Evolutionary conservation across 441 rosid genomes (phyloP).

Genomic region (Brassica balearica): DNA sequence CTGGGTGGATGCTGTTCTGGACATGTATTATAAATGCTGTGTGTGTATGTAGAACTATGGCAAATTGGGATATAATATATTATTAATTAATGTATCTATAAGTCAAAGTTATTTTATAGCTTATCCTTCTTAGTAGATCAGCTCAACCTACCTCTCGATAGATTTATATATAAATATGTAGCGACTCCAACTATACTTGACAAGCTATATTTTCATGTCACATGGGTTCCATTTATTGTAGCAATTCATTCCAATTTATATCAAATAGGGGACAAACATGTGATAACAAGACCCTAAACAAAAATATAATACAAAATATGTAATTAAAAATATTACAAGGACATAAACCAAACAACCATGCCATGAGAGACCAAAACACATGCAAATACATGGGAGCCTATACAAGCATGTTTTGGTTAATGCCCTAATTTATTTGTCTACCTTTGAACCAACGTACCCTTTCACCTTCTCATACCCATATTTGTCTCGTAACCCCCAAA

Average conservation of each 20-base stretch:
- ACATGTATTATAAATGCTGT: constrained; percentile 21
- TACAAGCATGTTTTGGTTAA: constrained; percentile 38
- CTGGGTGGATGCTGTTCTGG: constrained; percentile 36
- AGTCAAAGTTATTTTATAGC: constrained; percentile 42
- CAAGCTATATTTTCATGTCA: constrained; percentile 37
- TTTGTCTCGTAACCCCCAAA: constrained; percentile 24
- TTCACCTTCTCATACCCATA: constrained; percentile 41
- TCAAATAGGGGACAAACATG: constrained; percentile 45
- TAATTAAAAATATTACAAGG: constrained; percentile 11
- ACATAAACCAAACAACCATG: constrained; percentile 45
- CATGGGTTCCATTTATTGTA: constrained; percentile 51
- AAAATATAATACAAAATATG: constrained; percentile 4
- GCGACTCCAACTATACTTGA: constrained; percentile 23
- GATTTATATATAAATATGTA: constrained; percentile 22
- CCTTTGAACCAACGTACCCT: constrained; percentile 37
- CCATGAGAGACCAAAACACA: constrained; percentile 48
- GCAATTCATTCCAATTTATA: constrained; percentile 37
- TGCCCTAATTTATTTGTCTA: constrained; percentile 44
- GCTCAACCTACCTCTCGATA: constrained; percentile 1
- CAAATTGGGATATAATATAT: constrained; percentile 9
- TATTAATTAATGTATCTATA: background rate
- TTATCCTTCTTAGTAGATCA: constrained; percentile 35
- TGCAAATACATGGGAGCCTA: constrained; percentile 49
- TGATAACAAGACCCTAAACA: constrained; percentile 30
- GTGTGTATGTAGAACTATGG: background rate